Evolutionary conservation across 2,329 filamentous ascomycete species (phyloP), one percentile per base, ranked within the genome.

Genomic region (Cordyceps cateniannulata): DNA sequence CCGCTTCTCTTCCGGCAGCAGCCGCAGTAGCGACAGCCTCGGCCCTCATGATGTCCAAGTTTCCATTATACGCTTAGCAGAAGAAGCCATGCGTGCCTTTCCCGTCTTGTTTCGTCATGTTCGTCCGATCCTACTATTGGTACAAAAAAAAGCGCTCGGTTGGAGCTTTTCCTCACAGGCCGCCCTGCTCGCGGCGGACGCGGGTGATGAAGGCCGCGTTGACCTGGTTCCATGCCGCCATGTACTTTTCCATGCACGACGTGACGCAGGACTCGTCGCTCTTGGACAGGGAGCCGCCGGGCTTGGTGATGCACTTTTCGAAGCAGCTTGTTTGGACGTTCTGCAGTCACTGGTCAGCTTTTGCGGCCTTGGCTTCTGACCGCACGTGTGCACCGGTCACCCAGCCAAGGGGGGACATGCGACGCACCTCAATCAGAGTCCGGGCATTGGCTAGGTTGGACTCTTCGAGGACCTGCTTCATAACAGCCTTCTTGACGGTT

Each of bases 291-390:
- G 84, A 85, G 54, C 80, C 73, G 62, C 88, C 86, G 59, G 90
- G 87, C 69, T 87, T 86, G 54, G 88, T 80, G 18, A 93, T 77
- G 74, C 90, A 93, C 72, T 85, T 86, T 51, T 90, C 84, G 77
- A 91, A 93, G 79, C 90, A 93, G 75, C 88, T 86, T 68, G 89
- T 83, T 75, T 92, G 90, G 74, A 93, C 82, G 84, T 90, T 91
- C 87, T 91, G 62, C 38, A 50, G 25, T 45, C 1, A 2, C 16
- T 35, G 59, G 56, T 62, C 20, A 62, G 61, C 40, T n/a, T 42
- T 42, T n/a, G n/a, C n/a, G n/a, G n/a, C n/a, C n/a, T 18, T 24
- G 24, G 14, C 12, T 18, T 3, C 24, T 25, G n/a, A 40, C 27
- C 38, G 47, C 32, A 10, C 8, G 32, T 2, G 32, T 35, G 10